Evolutionary conservation across 768 basidiomycete species (phyloP), one percentile per base, ranked within the genome.

Genomic region (Pisolithus marmoratus): DNA sequence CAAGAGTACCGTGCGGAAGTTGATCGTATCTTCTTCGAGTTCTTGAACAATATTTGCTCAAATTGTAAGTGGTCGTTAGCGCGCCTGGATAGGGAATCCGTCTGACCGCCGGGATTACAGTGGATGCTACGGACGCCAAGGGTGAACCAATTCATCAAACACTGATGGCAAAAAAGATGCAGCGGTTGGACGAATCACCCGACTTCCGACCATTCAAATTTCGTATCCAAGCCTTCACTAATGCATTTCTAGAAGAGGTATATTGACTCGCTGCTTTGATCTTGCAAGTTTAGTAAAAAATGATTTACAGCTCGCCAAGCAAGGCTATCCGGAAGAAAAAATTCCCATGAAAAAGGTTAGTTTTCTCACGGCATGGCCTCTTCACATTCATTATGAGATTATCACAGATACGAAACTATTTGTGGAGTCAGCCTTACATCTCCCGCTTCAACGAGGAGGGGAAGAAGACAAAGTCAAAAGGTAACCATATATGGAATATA

Each of bases 131-230:
- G 46, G 96, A 98, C 64, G 77, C 82, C 27, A 99, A 99, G 68
- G 95, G 95, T 47, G 95, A 99, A 67, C 85, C 90, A 41, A 93
- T 99, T 52, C 95, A 99, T 64, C 95, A 99, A 70, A 92, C 92
- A 34, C 77, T 98, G 61, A 99, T 99, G 95, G 88, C 94, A 1
- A 97, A 97, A 77, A 91, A 91, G 77, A 98, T 99, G 95, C 90
- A 93, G 60, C 85, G 92, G 49, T 76, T 98, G 51, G 94, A 96
- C 66, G 95, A 97, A 72, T 94, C 91, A 36, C 84, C 86, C 40
- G 95, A 98, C 69, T 99, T 95, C 71, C 83, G 95, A 24, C 95
- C 95, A 45, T 98, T 99, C 83, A 97, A 97, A 70, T 99, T 99
- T 73, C 84, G 95, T 53, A 99, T 99, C 58, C 91, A 93, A 64